These are phyloP conservation scores for Mucor irregularis DNA, from an alignment of 371 early-diverging fungal species.

Conservation along the genomic window DNA sequence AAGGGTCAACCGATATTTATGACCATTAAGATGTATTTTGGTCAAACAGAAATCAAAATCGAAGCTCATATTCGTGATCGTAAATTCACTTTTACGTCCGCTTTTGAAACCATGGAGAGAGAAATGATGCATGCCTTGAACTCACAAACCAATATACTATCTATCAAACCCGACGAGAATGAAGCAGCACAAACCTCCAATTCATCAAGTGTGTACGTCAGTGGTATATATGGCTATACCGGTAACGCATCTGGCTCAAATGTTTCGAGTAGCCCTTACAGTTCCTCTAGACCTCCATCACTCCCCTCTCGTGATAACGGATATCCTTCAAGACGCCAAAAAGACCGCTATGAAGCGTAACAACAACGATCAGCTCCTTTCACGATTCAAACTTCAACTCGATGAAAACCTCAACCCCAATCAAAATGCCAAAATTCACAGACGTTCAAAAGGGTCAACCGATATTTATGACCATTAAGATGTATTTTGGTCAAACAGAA, in stretches of 20 bases:
- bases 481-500: conserved; percentile 58
- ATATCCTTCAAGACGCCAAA: conserved; percentile 44
- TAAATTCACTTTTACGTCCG: conserved; percentile 50
- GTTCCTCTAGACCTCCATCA: conserved; percentile 26
- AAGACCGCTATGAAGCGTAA: conserved; percentile 38
- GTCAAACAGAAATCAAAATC: conserved; percentile 54
- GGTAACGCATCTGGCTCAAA: conserved; percentile 22
- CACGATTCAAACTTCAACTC: conserved; percentile 48
- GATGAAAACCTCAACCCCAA: conserved; percentile 48
- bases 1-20: conserved; percentile 47
- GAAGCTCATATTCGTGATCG: conserved; percentile 51
- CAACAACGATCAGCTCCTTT: conserved; percentile 41
- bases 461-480: conserved; percentile 54
- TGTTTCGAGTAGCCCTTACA: conserved; percentile 18
- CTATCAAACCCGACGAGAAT: conserved; percentile 31
- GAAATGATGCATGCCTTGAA: conserved; percentile 32
- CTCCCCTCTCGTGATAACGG: conserved; percentile 27
- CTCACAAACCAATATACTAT: conserved; percentile 17
- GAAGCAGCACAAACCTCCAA: conserved; percentile 13
- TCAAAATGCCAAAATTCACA: conserved; percentile 51
- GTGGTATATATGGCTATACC: conserved; percentile 13
- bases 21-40: conserved; percentile 59
- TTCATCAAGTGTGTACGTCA: too few relatives aligned
- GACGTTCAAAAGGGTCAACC: conserved; percentile 47
- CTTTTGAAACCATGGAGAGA: conserved; percentile 49